A percentile compares a stretch with the other conserved stretches of the same genome.
Evolutionary conservation across 169 alveolate species (phyloP).

Genomic region (Plasmodium blacklocki): DNA sequence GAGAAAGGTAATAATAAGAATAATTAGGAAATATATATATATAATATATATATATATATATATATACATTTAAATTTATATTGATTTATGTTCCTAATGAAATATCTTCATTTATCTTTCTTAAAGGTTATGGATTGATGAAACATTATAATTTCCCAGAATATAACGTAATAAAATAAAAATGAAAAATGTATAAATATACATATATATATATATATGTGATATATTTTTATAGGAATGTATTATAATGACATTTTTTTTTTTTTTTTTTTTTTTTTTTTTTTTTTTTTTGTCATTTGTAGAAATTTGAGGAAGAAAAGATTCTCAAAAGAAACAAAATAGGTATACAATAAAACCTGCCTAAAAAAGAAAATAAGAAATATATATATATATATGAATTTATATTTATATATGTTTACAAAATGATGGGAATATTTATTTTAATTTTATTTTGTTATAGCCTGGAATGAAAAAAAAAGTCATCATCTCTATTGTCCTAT

Average conservation of each 20-base stretch:
- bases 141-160: slow-evolving; percentile 10
- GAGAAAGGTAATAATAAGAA: slow-evolving; percentile 27
- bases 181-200: not conserved
- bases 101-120: not conserved
- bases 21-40: not conserved
- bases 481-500: slow-evolving; percentile 5
- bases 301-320: slow-evolving; percentile 11
- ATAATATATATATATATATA: not conserved
- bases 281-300: not conserved
- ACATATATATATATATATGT: not conserved
- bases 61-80: not conserved
- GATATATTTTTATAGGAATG: not conserved
- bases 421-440: not conserved
- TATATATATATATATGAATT: not conserved
- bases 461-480: not conserved
- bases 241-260: no score
- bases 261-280: not conserved
- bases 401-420: not conserved
- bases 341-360: slow-evolving; percentile 2
- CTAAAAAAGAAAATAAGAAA: slow-evolving; percentile 15
- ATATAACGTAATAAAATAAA: slow-evolving; percentile 16
- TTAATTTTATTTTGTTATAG: not conserved
- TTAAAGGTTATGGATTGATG: slow-evolving; percentile 29
- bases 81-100: not conserved
- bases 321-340: not conserved